Percentiles rank a stretch among this genome's conserved stretches.
Conservation (phyloP, 345 rosid species). For the Pseudoturritis turrita region DNA sequence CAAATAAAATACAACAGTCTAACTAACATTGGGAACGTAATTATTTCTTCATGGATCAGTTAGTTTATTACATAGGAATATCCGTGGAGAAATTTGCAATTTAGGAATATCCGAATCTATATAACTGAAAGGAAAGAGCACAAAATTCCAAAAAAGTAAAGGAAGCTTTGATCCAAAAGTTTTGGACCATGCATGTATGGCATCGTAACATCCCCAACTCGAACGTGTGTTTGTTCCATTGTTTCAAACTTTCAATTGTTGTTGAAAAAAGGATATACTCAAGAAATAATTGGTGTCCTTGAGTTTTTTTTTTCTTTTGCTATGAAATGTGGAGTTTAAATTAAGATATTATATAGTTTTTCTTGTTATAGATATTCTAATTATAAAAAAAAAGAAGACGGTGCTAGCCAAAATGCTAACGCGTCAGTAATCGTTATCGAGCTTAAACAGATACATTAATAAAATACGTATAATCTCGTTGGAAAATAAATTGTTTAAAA, state of each 20-base stretch:
- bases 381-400: background rate
- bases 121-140: background rate
- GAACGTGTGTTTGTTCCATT: background rate
- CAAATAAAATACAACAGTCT: background rate
- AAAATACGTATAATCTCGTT: background rate
- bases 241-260: too few relatives aligned
- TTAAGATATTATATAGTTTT: background rate
- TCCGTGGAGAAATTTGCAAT: background rate
- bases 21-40: constrained; percentile 7
- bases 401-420: too few relatives aligned
- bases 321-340: background rate
- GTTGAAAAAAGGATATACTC: background rate
- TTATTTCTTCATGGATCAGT: background rate
- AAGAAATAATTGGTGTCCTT: background rate
- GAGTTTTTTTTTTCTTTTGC: background rate
- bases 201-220: background rate
- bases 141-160: background rate
- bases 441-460: background rate
- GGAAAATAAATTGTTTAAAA: background rate
- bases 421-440: background rate
- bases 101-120: constrained; percentile 6
- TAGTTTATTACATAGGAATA: background rate
- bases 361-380: background rate
- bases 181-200: background rate
- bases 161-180: background rate